phyloP scores from a whole-genome alignment of 352 stramenopile species.

The Pythium inflatum region DNA sequence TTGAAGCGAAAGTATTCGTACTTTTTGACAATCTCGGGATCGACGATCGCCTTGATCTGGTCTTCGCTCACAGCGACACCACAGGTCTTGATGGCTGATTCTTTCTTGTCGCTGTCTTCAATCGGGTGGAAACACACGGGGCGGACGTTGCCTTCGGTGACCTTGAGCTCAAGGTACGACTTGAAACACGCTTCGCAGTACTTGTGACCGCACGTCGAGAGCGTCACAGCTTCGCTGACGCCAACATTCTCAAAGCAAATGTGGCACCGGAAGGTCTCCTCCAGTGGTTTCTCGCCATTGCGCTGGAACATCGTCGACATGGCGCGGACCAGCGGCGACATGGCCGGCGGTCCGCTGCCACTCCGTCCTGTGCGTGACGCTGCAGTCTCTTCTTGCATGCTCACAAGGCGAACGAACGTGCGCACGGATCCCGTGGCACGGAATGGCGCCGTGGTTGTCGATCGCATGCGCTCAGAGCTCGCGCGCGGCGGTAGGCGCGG shows the following conservation, averaged over 20 bases:
- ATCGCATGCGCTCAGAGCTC: not conserved
- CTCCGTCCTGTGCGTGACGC: not conserved
- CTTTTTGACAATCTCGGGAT: slow-evolving; percentile 63
- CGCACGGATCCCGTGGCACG: not conserved
- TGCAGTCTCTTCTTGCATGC: not conserved
- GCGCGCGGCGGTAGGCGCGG: not conserved
- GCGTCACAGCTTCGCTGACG: slow-evolving; percentile 38
- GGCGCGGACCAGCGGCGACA: not conserved
- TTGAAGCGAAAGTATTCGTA: slow-evolving; percentile 91
- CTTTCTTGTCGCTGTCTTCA: too few relatives aligned
- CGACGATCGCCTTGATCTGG: too few relatives aligned
- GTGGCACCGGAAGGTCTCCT: slow-evolving; percentile 77
- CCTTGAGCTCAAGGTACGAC: slow-evolving; percentile 75
- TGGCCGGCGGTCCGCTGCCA: too few relatives aligned
- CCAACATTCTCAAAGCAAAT: slow-evolving; percentile 76
- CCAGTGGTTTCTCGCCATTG: slow-evolving; percentile 65
- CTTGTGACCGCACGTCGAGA: slow-evolving; percentile 53
- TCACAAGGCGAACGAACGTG: not conserved
- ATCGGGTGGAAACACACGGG: slow-evolving; percentile 77
- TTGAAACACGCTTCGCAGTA: slow-evolving; percentile 69
- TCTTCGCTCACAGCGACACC: too few relatives aligned
- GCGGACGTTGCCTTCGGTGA: slow-evolving; percentile 70
- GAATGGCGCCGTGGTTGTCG: not conserved
- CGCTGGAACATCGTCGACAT: slow-evolving; percentile 22
- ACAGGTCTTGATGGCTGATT: slow-evolving; percentile 43